These are phyloP conservation scores for Colletotrichum gigasporum DNA, from an alignment of 2,329 filamentous ascomycete genomes.

Conservation along the genomic window DNA sequence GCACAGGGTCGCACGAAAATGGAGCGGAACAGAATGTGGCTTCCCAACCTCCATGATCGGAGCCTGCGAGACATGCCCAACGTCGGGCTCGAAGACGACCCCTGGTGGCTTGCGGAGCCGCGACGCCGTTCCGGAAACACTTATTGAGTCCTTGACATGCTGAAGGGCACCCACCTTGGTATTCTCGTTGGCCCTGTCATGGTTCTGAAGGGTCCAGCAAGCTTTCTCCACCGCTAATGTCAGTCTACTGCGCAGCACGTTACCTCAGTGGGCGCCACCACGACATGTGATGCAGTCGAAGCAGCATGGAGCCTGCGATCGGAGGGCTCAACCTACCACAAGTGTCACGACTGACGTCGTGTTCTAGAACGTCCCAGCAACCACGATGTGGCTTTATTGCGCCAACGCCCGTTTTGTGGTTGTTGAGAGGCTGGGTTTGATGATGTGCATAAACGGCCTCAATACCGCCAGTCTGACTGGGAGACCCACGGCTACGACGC, in stretches of 20 bases:
- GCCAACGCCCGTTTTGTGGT: neutral
- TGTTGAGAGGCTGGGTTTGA: neutral
- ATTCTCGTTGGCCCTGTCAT: neutral
- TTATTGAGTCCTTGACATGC: slow-evolving; percentile 2
- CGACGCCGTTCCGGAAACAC: slow-evolving; percentile 1
- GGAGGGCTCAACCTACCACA: neutral
- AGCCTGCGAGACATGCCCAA: slow-evolving; percentile 23
- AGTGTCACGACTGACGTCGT: neutral
- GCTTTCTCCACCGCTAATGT: slow-evolving; percentile 30
- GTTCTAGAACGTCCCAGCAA: neutral
- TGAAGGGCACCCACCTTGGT: neutral
- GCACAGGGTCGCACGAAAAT: slow-evolving; percentile 28
- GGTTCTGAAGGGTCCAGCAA: slow-evolving; percentile 8
- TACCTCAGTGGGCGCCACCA: neutral
- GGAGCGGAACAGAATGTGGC: slow-evolving; percentile 22
- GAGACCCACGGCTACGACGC: neutral
- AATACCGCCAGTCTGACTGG: neutral
- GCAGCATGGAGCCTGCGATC: neutral
- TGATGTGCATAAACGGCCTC: slow-evolving; percentile 17
- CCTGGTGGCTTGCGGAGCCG: slow-evolving; percentile 4
- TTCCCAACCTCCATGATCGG: slow-evolving; percentile 29
- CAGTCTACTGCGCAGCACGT: neutral
- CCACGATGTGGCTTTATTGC: neutral
- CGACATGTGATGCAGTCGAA: slow-evolving; percentile 20
- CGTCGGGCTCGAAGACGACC: neutral